Conservation (phyloP, 176 grass and related monocot species). For the Tillandsia leiboldiana region DNA sequence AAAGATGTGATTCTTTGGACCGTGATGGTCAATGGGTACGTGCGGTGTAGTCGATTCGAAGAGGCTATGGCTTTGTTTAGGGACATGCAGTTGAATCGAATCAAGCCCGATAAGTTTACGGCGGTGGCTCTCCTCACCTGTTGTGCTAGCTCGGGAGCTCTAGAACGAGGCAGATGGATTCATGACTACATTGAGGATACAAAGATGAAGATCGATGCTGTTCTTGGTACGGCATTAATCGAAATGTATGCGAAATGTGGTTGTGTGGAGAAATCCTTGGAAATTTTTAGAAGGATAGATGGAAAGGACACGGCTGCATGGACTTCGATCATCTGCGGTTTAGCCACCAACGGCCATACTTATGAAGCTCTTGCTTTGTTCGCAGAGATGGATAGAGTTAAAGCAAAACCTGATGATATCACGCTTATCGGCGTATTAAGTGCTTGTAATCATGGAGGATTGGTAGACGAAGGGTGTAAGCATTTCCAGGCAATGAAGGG, state of each 20-base stretch:
- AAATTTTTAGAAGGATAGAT: conserved; percentile 34
- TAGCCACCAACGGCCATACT: conserved; percentile 47
- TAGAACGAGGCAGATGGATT: conserved; percentile 15
- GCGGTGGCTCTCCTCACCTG: conserved; percentile 47
- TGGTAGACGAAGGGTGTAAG: conserved; percentile 44
- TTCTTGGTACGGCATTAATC: conserved; percentile 17
- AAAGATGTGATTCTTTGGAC: conserved; percentile 68
- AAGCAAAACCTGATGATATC: conserved; percentile 33
- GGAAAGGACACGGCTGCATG: conserved; percentile 33
- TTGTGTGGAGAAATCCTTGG: conserved; percentile 13
- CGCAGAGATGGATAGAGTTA: conserved; percentile 32
- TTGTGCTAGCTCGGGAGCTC: conserved; percentile 42
- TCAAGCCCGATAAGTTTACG: conserved; percentile 56
- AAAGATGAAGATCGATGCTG: not conserved
- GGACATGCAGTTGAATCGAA: conserved; percentile 41
- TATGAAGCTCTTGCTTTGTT: conserved; percentile 48
- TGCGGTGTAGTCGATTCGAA: conserved; percentile 36
- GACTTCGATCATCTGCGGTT: conserved; percentile 54
- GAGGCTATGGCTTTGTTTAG: conserved; percentile 48
- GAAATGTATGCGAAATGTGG: conserved; percentile 32
- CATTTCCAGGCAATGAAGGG: conserved; percentile 41
- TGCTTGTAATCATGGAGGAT: conserved; percentile 58
- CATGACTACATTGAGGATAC: conserved; percentile 9
- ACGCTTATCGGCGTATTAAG: conserved; percentile 45
- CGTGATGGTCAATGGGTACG: conserved; percentile 54